phyloP scores from a whole-genome alignment of 768 basidiomycete genomes.

The Agaricus sinodeliciosus region DNA sequence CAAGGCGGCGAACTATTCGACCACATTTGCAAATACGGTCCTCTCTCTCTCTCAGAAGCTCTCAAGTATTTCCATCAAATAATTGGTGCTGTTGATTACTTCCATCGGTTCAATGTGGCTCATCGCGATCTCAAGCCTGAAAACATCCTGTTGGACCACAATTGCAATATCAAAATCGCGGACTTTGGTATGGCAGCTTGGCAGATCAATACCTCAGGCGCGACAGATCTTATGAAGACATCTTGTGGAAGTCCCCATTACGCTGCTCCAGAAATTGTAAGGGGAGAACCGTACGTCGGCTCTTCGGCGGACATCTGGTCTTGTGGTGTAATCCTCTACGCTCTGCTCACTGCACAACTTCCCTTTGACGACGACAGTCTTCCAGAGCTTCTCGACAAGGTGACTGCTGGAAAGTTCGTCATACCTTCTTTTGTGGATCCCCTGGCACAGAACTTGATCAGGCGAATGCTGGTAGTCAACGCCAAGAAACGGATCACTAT shows the following conservation, averaged over 20 bases:
- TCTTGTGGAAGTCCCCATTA: slow-evolving; percentile 95
- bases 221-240: slow-evolving; percentile 51
- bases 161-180: slow-evolving; percentile 88
- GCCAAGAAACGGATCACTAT: slow-evolving; percentile 75
- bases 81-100: slow-evolving; percentile 86
- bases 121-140: slow-evolving; percentile 95
- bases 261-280: slow-evolving; percentile 87
- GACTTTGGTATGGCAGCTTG: slow-evolving; percentile 98
- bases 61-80: slow-evolving; percentile 90
- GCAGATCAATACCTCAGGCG: slow-evolving; percentile 50
- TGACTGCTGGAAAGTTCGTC: slow-evolving; percentile 63
- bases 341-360: slow-evolving; percentile 79
- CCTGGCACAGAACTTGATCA: slow-evolving; percentile 70
- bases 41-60: slow-evolving; percentile 65
- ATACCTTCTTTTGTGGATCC: slow-evolving; percentile 69
- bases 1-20: slow-evolving; percentile 95
- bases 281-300: slow-evolving; percentile 79
- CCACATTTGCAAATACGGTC: slow-evolving; percentile 75
- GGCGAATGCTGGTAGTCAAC: slow-evolving; percentile 75
- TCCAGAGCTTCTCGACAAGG: slow-evolving; percentile 69
- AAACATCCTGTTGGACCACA: slow-evolving; percentile 79
- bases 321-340: slow-evolving; percentile 89
- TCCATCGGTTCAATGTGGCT: slow-evolving; percentile 89
- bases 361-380: slow-evolving; percentile 92
- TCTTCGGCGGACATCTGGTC: slow-evolving; percentile 94